Conservation (phyloP, 352 stramenopile species). For the Globisporangium yorkense region DNA sequence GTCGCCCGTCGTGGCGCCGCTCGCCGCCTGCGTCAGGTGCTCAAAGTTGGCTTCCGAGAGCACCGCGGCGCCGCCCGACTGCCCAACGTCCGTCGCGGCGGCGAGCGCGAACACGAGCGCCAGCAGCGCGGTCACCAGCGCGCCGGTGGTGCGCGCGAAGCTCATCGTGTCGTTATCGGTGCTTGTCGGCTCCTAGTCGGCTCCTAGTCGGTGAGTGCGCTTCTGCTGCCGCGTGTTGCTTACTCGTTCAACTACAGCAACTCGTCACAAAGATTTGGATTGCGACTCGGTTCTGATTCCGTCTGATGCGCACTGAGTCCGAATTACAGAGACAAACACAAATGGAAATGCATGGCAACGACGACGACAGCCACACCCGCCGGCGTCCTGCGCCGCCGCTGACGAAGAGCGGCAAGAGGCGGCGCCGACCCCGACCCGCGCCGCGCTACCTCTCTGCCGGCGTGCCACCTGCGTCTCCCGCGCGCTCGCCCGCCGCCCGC, state of each 20-base stretch:
- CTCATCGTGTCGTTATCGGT: background rate
- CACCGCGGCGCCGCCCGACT: conserved; percentile 48
- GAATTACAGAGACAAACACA: background rate
- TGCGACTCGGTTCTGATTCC: too few relatives aligned
- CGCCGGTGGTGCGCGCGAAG: conserved; percentile 1
- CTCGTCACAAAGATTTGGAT: conserved; percentile 5
- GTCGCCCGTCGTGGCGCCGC: conserved; percentile 88
- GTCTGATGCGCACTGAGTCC: background rate
- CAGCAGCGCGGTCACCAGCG: conserved; percentile 15
- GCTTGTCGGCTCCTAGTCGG: too few relatives aligned
- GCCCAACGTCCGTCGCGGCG: background rate
- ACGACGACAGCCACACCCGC: background rate
- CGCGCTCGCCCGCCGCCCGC: background rate
- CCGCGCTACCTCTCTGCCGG: conserved; percentile 26
- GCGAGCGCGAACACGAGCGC: conserved; percentile 14
- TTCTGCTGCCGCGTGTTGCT: conserved; percentile 4
- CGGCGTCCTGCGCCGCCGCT: background rate
- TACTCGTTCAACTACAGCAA: background rate
- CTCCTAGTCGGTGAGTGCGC: background rate
- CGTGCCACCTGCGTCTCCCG: background rate
- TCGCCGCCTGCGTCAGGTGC: conserved; percentile 86
- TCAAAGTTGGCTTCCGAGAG: conserved; percentile 79
- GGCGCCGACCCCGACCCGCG: conserved; percentile 30
- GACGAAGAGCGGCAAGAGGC: conserved; percentile 21
- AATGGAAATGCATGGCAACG: background rate